phyloP scores from a whole-genome alignment of 768 basidiomycete species.

The Suillus brevipes region DNA sequence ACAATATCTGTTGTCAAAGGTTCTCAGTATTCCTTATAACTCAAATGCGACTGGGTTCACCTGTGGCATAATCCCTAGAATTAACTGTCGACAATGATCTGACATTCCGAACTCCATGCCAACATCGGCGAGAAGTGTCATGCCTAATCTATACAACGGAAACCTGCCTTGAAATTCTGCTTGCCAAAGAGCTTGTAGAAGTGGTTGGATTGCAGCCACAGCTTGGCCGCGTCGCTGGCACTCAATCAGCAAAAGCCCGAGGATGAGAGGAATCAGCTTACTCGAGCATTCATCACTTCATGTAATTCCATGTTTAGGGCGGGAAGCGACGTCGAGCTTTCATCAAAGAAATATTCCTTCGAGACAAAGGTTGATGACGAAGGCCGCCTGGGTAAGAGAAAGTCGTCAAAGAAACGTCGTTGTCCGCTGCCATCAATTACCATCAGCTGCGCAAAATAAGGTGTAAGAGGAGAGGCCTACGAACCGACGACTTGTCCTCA shows the following conservation, averaged over 20 bases:
- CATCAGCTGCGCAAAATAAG: constrained; percentile 2
- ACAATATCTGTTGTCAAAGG: constrained; percentile 52
- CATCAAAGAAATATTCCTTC: constrained; percentile 57
- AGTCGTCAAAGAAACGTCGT: constrained; percentile 61
- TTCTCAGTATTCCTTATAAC: neutral
- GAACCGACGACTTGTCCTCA: constrained; percentile 71
- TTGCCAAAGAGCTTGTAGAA: constrained; percentile 75
- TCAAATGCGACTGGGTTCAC: constrained; percentile 37
- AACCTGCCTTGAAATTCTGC: constrained; percentile 76
- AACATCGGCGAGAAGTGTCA: constrained; percentile 75
- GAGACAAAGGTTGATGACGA: constrained; percentile 49
- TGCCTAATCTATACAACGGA: constrained; percentile 63
- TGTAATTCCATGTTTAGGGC: constrained; percentile 44
- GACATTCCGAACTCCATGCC: constrained; percentile 78
- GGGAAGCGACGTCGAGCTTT: constrained; percentile 31
- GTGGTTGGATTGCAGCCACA: constrained; percentile 58
- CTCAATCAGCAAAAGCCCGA: constrained; percentile 6
- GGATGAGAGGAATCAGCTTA: constrained; percentile 29
- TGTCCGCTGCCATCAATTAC: constrained; percentile 53
- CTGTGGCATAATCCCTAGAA: constrained; percentile 84
- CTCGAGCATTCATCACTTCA: constrained; percentile 42
- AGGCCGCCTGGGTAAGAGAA: constrained; percentile 60
- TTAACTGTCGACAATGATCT: constrained; percentile 56
- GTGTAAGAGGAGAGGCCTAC: constrained; percentile 18
- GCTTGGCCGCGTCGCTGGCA: constrained; percentile 65